Evolutionary conservation across 129 eudicot genomes (phyloP).

Genomic region (Ambrosia trifida): DNA sequence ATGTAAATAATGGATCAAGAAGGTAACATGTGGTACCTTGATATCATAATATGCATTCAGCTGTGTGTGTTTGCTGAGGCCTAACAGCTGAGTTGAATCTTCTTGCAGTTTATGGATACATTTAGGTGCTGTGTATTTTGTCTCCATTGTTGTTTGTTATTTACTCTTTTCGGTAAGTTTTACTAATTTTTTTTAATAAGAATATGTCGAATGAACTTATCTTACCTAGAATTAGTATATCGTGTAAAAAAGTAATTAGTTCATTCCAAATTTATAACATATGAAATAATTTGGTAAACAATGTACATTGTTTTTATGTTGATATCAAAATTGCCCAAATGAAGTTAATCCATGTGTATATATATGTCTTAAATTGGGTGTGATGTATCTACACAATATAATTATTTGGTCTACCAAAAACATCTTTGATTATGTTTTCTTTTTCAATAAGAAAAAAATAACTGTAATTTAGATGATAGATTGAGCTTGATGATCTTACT

Average conservation of each 20-base stretch:
- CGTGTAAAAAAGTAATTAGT: not conserved
- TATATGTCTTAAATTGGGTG: not conserved
- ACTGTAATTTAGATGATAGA: conserved; percentile 23
- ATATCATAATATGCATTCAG: conserved; percentile 10
- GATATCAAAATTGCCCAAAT: not conserved
- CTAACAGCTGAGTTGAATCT: conserved; percentile 21
- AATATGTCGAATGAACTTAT: not conserved
- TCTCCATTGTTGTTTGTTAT: conserved; percentile 47
- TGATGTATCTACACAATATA: not conserved
- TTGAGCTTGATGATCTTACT: conserved; percentile 12
- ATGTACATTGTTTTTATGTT: not conserved
- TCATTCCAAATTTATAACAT: not conserved
- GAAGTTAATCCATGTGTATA: conserved; percentile 8
- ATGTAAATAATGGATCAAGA: conserved; percentile 63
- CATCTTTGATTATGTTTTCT: conserved; percentile 15
- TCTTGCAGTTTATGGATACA: conserved; percentile 73
- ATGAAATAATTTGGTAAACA: not conserved
- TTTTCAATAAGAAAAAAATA: not conserved
- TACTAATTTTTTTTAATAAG: not conserved
- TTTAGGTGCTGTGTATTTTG: conserved; percentile 55
- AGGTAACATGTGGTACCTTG: conserved; percentile 36
- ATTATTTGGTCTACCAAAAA: not conserved
- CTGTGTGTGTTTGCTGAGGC: conserved; percentile 14
- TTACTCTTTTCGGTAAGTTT: conserved; percentile 59
- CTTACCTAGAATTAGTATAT: not conserved